Evolutionary conservation across 2,329 filamentous ascomycete species (phyloP).

Genomic region (Penicillium sp.): DNA sequence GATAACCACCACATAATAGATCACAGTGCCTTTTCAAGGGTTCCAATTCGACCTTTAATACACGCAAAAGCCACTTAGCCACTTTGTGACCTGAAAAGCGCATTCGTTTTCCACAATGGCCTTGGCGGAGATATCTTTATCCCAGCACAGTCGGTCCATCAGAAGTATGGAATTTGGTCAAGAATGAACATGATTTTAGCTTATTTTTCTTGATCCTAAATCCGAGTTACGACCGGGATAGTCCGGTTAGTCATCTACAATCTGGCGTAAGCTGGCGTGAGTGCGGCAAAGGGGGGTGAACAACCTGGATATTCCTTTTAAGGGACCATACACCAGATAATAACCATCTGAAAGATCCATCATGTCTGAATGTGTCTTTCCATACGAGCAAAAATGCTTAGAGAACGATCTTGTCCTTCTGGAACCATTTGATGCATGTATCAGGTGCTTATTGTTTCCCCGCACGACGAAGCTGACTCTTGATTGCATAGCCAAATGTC

Average conservation of each 20-base stretch:
- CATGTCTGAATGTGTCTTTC: slow-evolving; percentile 4
- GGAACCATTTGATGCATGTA: slow-evolving; percentile 8
- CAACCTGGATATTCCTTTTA: neutral
- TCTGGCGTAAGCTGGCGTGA: neutral
- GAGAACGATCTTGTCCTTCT: slow-evolving; percentile 8
- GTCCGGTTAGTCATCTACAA: neutral
- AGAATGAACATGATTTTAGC: too few species aligned
- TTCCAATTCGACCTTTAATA: too few species aligned
- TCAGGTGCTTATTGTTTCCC: neutral
- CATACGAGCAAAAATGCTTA: slow-evolving; percentile 8
- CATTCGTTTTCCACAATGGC: too few species aligned
- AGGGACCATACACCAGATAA: neutral
- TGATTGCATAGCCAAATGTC: neutral
- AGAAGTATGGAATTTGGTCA: too few species aligned
- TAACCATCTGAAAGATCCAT: neutral
- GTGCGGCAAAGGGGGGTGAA: neutral
- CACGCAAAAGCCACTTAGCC: too few species aligned
- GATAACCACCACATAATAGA: too few species aligned
- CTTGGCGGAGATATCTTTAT: too few species aligned
- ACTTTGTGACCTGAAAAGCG: too few species aligned
- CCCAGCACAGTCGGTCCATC: too few species aligned
- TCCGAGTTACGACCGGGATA: neutral
- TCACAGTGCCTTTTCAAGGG: too few species aligned
- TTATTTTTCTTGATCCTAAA: too few species aligned
- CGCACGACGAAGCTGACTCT: neutral